phyloP scores from a whole-genome alignment of 345 rosid species.

The Murraya koenigii region DNA sequence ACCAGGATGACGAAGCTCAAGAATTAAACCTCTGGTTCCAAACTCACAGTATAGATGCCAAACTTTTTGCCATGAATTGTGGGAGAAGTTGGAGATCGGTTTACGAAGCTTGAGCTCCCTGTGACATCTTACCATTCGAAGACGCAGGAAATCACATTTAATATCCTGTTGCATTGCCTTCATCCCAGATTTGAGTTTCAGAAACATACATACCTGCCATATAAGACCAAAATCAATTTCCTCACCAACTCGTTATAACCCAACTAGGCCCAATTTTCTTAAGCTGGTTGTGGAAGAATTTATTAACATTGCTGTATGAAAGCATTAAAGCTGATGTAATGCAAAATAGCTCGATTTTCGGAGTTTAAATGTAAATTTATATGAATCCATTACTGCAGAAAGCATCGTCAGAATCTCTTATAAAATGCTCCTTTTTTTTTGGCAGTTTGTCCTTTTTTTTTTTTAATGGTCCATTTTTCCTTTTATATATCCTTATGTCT shows the following conservation, averaged over 20 bases:
- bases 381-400: neutral
- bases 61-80: constrained; percentile 55
- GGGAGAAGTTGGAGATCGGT: constrained; percentile 34
- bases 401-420: neutral
- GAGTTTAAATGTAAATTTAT: neutral
- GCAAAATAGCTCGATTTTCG: neutral
- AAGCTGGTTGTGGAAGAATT: neutral
- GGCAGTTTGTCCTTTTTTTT: neutral
- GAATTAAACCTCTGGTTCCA: constrained; percentile 59
- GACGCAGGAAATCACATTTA: constrained; percentile 42
- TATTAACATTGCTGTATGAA: neutral
- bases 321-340: neutral
- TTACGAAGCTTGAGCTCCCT: constrained; percentile 63
- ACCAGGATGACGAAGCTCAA: constrained; percentile 48
- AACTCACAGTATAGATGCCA: constrained; percentile 83
- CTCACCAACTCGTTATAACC: neutral
- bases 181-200: constrained; percentile 37
- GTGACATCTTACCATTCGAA: constrained; percentile 62
- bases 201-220: constrained; percentile 58
- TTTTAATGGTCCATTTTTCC: neutral
- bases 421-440: neutral
- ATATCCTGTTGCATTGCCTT: constrained; percentile 29
- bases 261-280: neutral
- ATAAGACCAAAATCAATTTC: neutral
- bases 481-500: neutral